Conservation (phyloP, 306 rosid genomes). For the Gleditsia sinensis region DNA sequence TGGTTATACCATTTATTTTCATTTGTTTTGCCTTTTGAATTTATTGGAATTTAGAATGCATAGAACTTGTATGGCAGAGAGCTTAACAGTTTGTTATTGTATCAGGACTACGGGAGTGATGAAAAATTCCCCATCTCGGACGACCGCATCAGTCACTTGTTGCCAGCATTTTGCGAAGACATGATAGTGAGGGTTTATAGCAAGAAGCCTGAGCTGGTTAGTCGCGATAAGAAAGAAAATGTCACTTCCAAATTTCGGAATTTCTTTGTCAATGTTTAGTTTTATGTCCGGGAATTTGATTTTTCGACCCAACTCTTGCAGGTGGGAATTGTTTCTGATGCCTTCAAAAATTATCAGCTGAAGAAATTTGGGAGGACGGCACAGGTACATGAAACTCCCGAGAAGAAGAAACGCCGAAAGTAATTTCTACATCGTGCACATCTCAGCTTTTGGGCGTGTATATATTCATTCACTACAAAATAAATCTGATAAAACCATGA, state of each 20-base stretch:
- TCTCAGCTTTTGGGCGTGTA: not conserved
- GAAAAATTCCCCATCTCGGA: constrained; percentile 60
- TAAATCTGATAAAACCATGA: too few relatives aligned
- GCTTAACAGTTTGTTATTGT: constrained; percentile 22
- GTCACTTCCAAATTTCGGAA: not conserved
- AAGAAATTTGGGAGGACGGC: constrained; percentile 67
- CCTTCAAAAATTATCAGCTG: constrained; percentile 81
- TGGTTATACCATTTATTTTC: not conserved
- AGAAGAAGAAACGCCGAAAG: constrained; percentile 59
- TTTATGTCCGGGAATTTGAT: constrained; percentile 22
- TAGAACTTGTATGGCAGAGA: constrained; percentile 21
- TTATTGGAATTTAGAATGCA: not conserved
- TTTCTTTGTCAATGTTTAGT: constrained; percentile 12
- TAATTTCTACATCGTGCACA: not conserved
- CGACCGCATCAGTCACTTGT: constrained; percentile 72
- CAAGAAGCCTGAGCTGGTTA: constrained; percentile 82
- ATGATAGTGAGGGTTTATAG: constrained; percentile 81
- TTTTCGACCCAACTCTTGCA: constrained; percentile 25
- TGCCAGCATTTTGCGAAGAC: constrained; percentile 74
- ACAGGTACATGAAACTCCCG: constrained; percentile 78
- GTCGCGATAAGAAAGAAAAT: constrained; percentile 28
- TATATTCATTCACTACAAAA: too few relatives aligned
- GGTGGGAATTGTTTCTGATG: constrained; percentile 81
- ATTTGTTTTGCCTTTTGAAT: not conserved
- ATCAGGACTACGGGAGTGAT: constrained; percentile 67